These are phyloP conservation scores for Gossypioides kirkii DNA, from an alignment of 345 rosid species.

Conservation along the genomic window DNA sequence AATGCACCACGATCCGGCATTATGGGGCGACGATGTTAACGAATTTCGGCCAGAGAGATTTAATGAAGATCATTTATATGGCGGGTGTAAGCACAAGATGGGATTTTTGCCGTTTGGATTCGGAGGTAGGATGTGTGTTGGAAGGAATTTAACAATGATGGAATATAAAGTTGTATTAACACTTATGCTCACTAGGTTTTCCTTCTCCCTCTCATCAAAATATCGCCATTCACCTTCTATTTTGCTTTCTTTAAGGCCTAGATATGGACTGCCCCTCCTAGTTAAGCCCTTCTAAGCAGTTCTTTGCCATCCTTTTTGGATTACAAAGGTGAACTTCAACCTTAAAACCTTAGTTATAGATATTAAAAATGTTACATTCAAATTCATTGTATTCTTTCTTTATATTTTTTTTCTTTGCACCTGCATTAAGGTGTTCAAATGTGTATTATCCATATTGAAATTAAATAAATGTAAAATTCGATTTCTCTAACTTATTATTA, in stretches of 20 bases:
- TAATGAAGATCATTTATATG: constrained; percentile 42
- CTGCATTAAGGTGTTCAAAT: too few species aligned
- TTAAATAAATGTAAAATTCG: too few species aligned
- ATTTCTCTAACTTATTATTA: too few species aligned
- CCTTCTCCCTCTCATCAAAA: constrained; percentile 54
- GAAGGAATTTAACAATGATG: constrained; percentile 61
- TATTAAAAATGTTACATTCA: not conserved
- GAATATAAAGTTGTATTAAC: constrained; percentile 76
- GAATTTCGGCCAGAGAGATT: constrained; percentile 90
- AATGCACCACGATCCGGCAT: constrained; percentile 72
- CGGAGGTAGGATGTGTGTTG: constrained; percentile 93
- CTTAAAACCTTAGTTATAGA: not conserved
- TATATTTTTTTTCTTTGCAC: not conserved
- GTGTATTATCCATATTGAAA: too few species aligned
- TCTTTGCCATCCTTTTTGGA: not conserved
- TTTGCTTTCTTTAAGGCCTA: constrained; percentile 74
- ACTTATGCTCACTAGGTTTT: constrained; percentile 57
- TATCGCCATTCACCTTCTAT: constrained; percentile 65
- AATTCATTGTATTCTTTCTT: not conserved
- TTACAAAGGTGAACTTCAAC: not conserved
- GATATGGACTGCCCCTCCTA: constrained; percentile 62
- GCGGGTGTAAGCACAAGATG: constrained; percentile 86
- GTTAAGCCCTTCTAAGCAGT: constrained; percentile 36
- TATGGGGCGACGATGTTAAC: constrained; percentile 78
- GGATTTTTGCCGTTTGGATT: constrained; percentile 93